These are phyloP conservation scores for Metschnikowia rubicola DNA, from an alignment of 805 yeast genomes.

Conservation along the genomic window DNA sequence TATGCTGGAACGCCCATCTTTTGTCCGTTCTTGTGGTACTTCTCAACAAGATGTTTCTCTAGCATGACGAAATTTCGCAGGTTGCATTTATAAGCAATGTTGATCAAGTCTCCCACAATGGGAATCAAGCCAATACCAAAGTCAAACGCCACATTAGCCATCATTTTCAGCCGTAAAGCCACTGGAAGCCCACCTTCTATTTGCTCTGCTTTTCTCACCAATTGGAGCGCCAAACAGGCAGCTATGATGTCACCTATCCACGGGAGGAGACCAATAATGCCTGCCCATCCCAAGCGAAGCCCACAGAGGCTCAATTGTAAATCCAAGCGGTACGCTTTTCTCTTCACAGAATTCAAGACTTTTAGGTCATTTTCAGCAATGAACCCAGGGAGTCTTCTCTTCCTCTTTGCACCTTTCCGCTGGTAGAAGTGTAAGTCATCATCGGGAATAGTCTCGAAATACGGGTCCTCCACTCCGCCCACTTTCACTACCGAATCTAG, in stretches of 20 bases:
- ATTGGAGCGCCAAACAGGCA: constrained; percentile 26
- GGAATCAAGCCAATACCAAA: constrained; percentile 37
- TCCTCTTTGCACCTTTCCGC: constrained; percentile 37
- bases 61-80: constrained; percentile 26
- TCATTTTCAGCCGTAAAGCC: constrained; percentile 30
- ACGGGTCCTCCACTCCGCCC: constrained; percentile 36
- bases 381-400: constrained; percentile 34
- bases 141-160: constrained; percentile 38
- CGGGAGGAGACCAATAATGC: constrained; percentile 39
- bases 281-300: constrained; percentile 41
- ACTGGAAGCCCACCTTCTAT: constrained; percentile 40
- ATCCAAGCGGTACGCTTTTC: constrained; percentile 38
- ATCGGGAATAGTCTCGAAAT: constrained; percentile 39
- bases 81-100: constrained; percentile 24
- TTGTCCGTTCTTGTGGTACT: constrained; percentile 16
- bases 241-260: constrained; percentile 39
- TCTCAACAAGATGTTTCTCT: constrained; percentile 35
- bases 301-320: constrained; percentile 40
- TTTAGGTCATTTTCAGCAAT: constrained; percentile 33
- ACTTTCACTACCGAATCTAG: constrained; percentile 26
- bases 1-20: not conserved
- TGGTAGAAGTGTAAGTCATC: constrained; percentile 41
- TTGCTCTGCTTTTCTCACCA: constrained; percentile 29
- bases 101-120: constrained; percentile 22
- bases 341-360: constrained; percentile 33